phyloP scores from a whole-genome alignment of 2,329 filamentous ascomycete species.

The Neonectria sp. region DNA sequence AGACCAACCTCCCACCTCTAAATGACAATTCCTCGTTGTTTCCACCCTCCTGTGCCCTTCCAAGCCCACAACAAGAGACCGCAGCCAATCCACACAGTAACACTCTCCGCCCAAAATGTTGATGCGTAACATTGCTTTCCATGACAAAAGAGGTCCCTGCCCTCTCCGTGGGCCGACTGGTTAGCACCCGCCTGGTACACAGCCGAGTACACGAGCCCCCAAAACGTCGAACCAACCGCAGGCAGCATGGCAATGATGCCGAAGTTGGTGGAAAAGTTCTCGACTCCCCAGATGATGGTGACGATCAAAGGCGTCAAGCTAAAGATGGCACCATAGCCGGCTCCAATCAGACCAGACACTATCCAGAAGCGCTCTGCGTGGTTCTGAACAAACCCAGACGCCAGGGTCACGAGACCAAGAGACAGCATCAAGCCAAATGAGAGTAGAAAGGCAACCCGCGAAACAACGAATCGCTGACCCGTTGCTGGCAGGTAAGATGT shows the following conservation, averaged over 20 bases:
- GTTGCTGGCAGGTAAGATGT: constrained; percentile 45
- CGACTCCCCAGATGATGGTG: constrained; percentile 97
- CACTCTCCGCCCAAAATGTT: constrained; percentile 89
- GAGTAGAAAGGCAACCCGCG: constrained; percentile 85
- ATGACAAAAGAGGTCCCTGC: constrained; percentile 78
- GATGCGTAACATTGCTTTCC: constrained; percentile 85
- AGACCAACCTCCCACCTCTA: constrained; percentile 42
- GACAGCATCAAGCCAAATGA: constrained; percentile 82
- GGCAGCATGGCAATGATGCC: constrained; percentile 95
- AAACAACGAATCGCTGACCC: constrained; percentile 71
- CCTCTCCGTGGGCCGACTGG: constrained; percentile 51
- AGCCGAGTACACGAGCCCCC: constrained; percentile 89
- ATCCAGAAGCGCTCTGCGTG: constrained; percentile 87
- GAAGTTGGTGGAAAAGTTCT: constrained; percentile 99
- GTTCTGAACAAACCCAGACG: constrained; percentile 81
- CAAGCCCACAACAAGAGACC: constrained; percentile 83
- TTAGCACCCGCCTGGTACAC: constrained; percentile 81
- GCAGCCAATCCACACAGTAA: constrained; percentile 84
- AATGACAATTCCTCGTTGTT: constrained; percentile 79
- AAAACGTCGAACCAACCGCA: constrained; percentile 88
- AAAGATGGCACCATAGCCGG: constrained; percentile 95
- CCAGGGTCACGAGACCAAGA: constrained; percentile 82
- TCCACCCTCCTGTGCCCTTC: constrained; percentile 85
- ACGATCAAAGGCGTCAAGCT: constrained; percentile 92
- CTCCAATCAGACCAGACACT: constrained; percentile 86